These are phyloP conservation scores for Candida loeiensis DNA, from an alignment of 805 yeast genomes.

Conservation along the genomic window DNA sequence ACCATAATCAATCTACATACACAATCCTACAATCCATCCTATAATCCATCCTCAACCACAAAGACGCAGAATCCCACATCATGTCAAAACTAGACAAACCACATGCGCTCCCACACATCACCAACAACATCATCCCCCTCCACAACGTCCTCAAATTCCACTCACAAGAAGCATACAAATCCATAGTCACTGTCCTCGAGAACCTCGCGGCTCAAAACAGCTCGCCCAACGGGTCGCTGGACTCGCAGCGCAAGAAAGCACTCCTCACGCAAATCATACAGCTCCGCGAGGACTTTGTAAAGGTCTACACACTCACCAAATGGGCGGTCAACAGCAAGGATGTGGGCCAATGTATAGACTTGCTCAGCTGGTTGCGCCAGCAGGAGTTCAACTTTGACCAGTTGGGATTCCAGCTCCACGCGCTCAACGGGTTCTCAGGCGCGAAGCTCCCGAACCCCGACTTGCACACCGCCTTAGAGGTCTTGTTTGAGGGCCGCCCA, in stretches of 20 bases:
- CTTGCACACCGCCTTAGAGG: conserved; percentile 81
- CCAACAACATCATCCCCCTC: conserved; percentile 65
- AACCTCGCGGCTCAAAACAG: conserved; percentile 42
- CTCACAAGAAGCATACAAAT: conserved; percentile 60
- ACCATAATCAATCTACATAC: too few species aligned
- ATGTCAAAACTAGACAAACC: too few species aligned
- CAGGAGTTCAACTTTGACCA: conserved; percentile 66
- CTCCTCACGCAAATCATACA: conserved; percentile 66
- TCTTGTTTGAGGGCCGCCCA: conserved; percentile 74
- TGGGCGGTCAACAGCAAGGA: conserved; percentile 80
- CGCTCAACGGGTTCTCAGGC: conserved; percentile 69
- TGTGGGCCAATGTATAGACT: conserved; percentile 73
- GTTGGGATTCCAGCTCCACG: conserved; percentile 62
- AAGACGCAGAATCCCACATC: too few species aligned
- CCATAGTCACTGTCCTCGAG: conserved; percentile 57
- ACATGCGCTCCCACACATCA: conserved; percentile 59
- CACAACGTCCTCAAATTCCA: conserved; percentile 56
- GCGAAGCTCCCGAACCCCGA: conserved; percentile 95
- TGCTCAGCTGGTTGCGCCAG: conserved; percentile 80
- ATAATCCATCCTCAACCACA: too few species aligned
- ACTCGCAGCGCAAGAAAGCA: conserved; percentile 60
- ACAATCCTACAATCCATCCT: too few species aligned
- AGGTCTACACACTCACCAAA: conserved; percentile 79
- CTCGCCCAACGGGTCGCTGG: conserved; percentile 36
- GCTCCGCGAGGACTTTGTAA: conserved; percentile 78